These are phyloP conservation scores for Fusarium dimerum DNA, from an alignment of 2,329 filamentous ascomycete species.

Conservation along the genomic window DNA sequence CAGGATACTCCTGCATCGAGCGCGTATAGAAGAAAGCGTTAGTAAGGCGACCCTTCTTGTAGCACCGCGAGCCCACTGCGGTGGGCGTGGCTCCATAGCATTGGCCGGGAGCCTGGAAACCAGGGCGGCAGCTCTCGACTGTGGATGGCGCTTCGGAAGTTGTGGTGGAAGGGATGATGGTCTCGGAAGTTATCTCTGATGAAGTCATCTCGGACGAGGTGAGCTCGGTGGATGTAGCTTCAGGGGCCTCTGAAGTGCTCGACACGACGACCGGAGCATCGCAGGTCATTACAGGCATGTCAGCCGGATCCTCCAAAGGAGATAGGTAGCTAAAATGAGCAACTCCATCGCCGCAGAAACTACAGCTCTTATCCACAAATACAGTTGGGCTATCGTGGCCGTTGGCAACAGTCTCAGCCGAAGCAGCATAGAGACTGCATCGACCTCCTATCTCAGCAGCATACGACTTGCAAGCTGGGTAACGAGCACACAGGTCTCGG, in stretches of 20 bases:
- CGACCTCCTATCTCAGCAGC: conserved; percentile 12
- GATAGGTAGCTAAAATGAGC: conserved; percentile 23
- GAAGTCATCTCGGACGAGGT: neutral
- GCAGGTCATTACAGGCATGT: conserved; percentile 11
- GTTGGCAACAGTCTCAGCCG: conserved; percentile 14
- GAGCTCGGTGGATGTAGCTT: neutral
- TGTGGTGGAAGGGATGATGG: neutral
- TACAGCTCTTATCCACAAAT: conserved; percentile 23
- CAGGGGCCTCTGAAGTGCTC: neutral
- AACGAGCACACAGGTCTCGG: conserved; percentile 21
- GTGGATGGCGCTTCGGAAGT: neutral
- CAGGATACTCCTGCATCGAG: neutral
- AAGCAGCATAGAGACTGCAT: conserved; percentile 16
- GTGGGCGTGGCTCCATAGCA: neutral
- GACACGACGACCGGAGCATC: neutral
- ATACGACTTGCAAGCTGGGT: conserved; percentile 25
- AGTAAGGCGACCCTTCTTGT: conserved; percentile 6
- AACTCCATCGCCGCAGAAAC: conserved; percentile 15
- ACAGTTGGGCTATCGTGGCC: neutral
- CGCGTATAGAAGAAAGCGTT: neutral
- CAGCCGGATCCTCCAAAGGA: conserved; percentile 3
- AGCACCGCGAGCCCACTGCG: conserved; percentile 6
- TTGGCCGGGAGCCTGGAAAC: neutral
- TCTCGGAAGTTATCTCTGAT: neutral
- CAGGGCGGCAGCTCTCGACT: neutral